phyloP scores from a whole-genome alignment of 306 rosid genomes.

The Rubus parviflorus region DNA sequence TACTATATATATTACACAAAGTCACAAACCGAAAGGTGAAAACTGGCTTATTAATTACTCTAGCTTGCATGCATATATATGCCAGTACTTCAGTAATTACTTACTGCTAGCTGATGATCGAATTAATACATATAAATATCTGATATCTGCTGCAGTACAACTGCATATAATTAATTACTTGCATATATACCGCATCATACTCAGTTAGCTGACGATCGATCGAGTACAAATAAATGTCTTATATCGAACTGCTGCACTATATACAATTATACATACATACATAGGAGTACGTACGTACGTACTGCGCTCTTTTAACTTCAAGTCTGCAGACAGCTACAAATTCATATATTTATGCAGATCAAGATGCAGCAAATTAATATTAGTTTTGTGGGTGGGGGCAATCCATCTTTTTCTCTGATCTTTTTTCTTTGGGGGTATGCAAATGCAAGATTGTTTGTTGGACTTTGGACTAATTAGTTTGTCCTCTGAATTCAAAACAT shows the following conservation, averaged over 20 bases:
- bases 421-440: neutral
- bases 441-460: neutral
- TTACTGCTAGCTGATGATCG: no score
- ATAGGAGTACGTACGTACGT: neutral
- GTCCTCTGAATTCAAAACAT: neutral
- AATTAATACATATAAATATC: no score
- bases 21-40: neutral
- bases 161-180: neutral
- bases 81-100: no score
- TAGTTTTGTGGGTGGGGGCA: neutral
- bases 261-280: neutral
- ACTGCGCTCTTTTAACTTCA: conserved; percentile 1
- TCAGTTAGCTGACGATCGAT: neutral
- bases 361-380: neutral
- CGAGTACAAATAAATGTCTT: neutral
- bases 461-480: neutral
- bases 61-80: no score
- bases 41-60: neutral
- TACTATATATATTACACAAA: neutral
- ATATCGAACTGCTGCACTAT: neutral
- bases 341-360: no score
- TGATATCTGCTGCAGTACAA: no score
- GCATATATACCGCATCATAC: neutral
- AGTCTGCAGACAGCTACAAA: neutral
- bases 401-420: no score